Base-by-base conservation (phyloP, 2,329 filamentous ascomycete genomes). In the Microcyclosporella mali region DNA sequence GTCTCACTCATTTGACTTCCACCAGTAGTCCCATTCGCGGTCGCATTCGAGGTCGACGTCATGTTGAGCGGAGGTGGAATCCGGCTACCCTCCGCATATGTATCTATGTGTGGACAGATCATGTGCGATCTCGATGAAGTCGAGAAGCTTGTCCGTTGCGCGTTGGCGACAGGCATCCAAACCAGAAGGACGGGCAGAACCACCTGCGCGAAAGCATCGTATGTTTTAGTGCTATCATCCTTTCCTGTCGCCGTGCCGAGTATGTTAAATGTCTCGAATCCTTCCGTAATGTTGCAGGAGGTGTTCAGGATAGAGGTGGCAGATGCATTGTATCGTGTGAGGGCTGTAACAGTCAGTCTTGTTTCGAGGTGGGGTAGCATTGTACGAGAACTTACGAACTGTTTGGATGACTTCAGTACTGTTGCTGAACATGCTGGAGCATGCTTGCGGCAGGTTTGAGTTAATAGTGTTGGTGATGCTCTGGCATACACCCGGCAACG, bases 111-210 rank as follows among this genome's bases (percentile, higher is more conserved):
- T 12, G 33, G 33, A 30, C 43, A 46, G 27, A 46, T 41, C 36
- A 46, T 37, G 19, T 30, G 33, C 9, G 43, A 33, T 12, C 10
- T 28, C 4, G 37, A 27, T 29, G 41, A 41, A 16, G 33, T 28
- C 12, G 41, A 34, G 21, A 33, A 33, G 18, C 37, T 37, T 2
- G 43, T 33, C 19, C 43, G 25, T 8, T 41, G 33, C 25, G 27
- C 43, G 33, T 45, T 48, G 6, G 46, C 41, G 8, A 48, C 41
- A 1, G 46, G 38, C 34, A 41, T 40, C 46, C 46, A 48, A 11
- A 45, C 34, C 2, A 34, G 25, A 8, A 40, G 12, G 16, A 48
- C 33, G 2, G 46, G 46, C n/a, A n/a, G 27, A 6, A 33, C 19
- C 8, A 14, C n/a, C 8, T 15, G 21, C 4, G 31, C 33, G n/a